phyloP scores from a whole-genome alignment of 2,329 filamentous ascomycete genomes.

The Epicoccum nigrum region DNA sequence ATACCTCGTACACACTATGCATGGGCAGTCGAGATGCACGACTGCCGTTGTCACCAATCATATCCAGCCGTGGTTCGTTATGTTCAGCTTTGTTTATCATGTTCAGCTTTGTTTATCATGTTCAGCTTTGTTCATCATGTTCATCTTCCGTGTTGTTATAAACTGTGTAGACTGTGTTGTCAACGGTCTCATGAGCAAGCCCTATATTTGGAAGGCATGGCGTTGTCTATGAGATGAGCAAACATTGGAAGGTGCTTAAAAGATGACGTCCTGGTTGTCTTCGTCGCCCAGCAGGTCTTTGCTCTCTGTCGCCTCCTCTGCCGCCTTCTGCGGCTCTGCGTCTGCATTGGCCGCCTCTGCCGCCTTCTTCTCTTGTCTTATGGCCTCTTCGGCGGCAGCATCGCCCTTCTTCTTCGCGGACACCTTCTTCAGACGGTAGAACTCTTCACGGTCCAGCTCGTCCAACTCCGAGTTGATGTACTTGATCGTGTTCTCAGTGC shows the following conservation, averaged over 20 bases:
- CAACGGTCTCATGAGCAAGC: no score
- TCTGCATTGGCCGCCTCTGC: slow-evolving; percentile 29
- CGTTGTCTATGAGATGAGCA: no score
- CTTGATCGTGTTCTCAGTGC: slow-evolving; percentile 99
- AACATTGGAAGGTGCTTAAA: slow-evolving; percentile 53
- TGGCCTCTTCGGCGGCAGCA: slow-evolving; percentile 49
- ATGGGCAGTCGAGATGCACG: not conserved
- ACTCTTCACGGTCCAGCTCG: slow-evolving; percentile 96
- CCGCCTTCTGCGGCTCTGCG: slow-evolving; percentile 18
- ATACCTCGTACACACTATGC: slow-evolving; percentile 20
- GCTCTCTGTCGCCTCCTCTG: slow-evolving; percentile 51
- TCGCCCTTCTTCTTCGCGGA: slow-evolving; percentile 70
- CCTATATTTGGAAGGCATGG: not conserved
- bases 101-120: no score
- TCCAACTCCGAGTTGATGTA: slow-evolving; percentile 99
- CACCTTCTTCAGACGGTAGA: slow-evolving; percentile 95
- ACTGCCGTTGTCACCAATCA: no score
- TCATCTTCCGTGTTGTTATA: not conserved
- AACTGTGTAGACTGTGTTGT: no score
- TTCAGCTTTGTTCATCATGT: not conserved
- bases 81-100: no score
- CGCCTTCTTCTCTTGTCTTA: slow-evolving; percentile 49
- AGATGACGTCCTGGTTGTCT: slow-evolving; percentile 86
- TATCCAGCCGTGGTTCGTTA: no score
- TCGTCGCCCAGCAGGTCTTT: slow-evolving; percentile 74